Conservation (phyloP, 306 rosid species). For the Lathyrus tuberosus region DNA sequence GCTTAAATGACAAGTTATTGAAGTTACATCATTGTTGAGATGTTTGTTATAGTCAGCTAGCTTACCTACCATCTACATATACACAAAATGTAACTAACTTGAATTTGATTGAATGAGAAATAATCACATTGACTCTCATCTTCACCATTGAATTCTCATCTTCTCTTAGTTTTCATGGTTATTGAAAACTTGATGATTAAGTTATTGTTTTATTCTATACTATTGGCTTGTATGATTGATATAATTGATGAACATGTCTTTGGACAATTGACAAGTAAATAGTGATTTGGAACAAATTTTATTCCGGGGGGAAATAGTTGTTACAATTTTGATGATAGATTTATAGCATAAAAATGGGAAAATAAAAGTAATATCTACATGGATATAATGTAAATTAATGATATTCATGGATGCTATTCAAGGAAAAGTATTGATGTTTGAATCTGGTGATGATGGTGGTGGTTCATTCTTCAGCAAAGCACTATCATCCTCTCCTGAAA, state of each 20-base stretch:
- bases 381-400: background rate
- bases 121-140: too few relatives aligned
- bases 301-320: too few relatives aligned
- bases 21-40: too few relatives aligned
- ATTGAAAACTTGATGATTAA: too few relatives aligned
- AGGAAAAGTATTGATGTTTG: slow-evolving; percentile 23
- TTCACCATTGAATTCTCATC: too few relatives aligned
- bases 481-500: slow-evolving; percentile 46
- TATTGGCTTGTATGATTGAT: background rate
- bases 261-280: background rate
- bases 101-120: too few relatives aligned
- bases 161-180: too few relatives aligned
- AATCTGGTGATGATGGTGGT: slow-evolving; percentile 60
- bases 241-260: background rate
- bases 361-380: background rate
- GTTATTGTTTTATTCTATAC: background rate
- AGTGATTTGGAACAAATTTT: background rate
- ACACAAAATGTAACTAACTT: too few relatives aligned
- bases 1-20: too few relatives aligned
- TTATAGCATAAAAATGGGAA: background rate
- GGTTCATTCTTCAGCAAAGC: slow-evolving; percentile 52
- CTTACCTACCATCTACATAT: too few relatives aligned
- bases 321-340: background rate
- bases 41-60: too few relatives aligned
- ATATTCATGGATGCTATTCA: background rate